Evolutionary conservation across 2,329 filamentous ascomycete species (phyloP).

Genomic region (Dothideomycetes sp.): DNA sequence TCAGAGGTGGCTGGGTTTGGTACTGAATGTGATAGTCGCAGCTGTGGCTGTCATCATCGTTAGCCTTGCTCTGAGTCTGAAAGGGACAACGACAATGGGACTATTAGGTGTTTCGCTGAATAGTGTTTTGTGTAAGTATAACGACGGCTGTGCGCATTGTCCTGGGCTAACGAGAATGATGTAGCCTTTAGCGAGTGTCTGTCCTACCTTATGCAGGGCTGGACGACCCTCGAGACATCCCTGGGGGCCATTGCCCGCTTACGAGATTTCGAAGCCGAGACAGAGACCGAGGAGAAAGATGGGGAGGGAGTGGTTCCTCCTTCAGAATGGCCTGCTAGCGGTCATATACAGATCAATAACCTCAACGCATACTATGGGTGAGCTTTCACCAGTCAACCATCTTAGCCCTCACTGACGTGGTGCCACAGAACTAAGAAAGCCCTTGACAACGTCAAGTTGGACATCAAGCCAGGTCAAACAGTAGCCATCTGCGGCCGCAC

Average conservation of each 20-base stretch:
- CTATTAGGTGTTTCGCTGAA: conserved; percentile 39
- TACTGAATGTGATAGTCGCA: conserved; percentile 29
- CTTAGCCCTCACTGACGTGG: too few relatives aligned
- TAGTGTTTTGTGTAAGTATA: too few relatives aligned
- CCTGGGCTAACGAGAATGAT: too few relatives aligned
- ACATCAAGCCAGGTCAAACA: neutral
- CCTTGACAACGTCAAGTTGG: neutral
- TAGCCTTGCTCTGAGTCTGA: conserved; percentile 31
- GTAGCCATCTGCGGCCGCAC: neutral
- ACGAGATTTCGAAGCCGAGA: neutral
- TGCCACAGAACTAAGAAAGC: too few relatives aligned
- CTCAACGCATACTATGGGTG: conserved; percentile 28
- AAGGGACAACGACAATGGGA: conserved; percentile 18
- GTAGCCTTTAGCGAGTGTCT: conserved; percentile 42
- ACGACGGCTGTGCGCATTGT: too few relatives aligned
- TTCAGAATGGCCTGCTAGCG: conserved; percentile 65
- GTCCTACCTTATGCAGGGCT: conserved; percentile 39
- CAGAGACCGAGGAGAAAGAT: neutral
- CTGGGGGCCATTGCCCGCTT: conserved; percentile 43
- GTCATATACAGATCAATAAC: conserved; percentile 60
- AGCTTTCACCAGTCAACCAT: neutral
- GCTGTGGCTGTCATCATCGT: conserved; percentile 16
- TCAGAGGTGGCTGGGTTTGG: conserved; percentile 33
- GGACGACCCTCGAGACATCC: conserved; percentile 48
- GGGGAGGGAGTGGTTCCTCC: conserved; percentile 47